Percentiles rank a stretch among this genome's conserved stretches.
Conservation (phyloP, 805 yeast species). For the Cephaloascus fragrans region DNA sequence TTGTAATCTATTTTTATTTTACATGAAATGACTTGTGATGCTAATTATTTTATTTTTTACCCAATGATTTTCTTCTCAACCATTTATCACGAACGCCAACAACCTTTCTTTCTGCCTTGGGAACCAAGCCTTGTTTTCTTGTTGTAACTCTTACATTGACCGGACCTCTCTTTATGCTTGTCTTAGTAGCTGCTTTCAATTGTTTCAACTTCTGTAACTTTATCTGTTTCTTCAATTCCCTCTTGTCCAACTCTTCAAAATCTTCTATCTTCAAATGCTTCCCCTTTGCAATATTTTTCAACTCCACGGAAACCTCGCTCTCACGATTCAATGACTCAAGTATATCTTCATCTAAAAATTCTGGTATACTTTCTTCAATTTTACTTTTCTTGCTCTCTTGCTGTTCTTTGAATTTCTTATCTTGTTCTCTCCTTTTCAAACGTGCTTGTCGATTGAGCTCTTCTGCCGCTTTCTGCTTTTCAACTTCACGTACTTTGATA, state of each 20-base stretch:
- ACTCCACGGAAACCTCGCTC: background rate
- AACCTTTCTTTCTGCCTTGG: background rate
- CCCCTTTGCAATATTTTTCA: background rate
- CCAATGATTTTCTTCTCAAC: conserved; percentile 1
- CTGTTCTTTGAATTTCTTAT: background rate
- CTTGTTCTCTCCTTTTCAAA: conserved; percentile 1
- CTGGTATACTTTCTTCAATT: background rate
- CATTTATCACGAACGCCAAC: background rate
- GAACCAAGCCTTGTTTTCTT: background rate
- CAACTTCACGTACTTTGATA: background rate
- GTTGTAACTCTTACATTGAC: background rate
- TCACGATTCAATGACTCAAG: background rate
- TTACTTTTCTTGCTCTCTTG: background rate
- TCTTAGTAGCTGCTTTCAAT: background rate
- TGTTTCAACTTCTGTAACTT: background rate
- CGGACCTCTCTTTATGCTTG: background rate
- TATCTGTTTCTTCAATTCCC: background rate
- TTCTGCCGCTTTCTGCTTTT: background rate
- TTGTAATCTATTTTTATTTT: no score
- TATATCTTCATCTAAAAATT: background rate
- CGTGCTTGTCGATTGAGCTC: background rate
- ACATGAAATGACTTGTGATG: no score
- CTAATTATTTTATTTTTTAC: background rate
- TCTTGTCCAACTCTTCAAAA: conserved; percentile 1
- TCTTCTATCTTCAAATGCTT: conserved; percentile 1